Base-by-base conservation (phyloP, 805 yeast species). In the Saturnispora serradocipensis region DNA sequence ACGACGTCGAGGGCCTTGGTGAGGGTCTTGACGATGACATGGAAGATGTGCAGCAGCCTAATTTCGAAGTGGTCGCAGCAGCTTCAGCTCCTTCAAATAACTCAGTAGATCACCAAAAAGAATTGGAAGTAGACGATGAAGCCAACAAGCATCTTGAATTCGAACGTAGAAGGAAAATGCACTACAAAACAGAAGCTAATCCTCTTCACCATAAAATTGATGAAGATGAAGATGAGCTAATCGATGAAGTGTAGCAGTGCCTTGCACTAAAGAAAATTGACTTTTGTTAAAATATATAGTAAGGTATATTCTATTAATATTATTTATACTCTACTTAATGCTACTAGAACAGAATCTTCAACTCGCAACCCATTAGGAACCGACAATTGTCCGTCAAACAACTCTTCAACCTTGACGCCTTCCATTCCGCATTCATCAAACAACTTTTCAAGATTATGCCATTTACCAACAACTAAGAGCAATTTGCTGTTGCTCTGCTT, bases 1-100 rank as follows among this genome's bases (percentile, higher is more conserved):
- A 47, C 87, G 87, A 1, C 82, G 76, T 76, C 58, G 49, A 46
- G 2, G 45, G 38, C 13, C 47, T 65, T 22, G 53, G 49, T 15
- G 49, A 62, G 36, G 74, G 72, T 34, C 54, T 58, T 7, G 70
- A 61, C 15, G 69, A 64, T 10, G 44, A 40, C 16, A 40, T 40
- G 44, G 44, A 40, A 13, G 44, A 24, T 4, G 44, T 24, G 13
- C 44, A 40, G 28, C 42, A 38, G 13, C 22, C 42, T 18, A 20
- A 38, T 18, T 40, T 40, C 5, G 44, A 40, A 13, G 44, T 40
- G 5, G 9, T 22, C 5, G n/a, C 24, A 24, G n/a, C 16, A 22
- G 10, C 15, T 22, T 22, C 22, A 5, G n/a, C 28, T 27, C 15
- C 3, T 36, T 32, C 16, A 47, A 49, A 22, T 5, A 7, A 25